phyloP scores from a whole-genome alignment of 2,329 filamentous ascomycete species.

The Sporothrix dimorphospora region DNA sequence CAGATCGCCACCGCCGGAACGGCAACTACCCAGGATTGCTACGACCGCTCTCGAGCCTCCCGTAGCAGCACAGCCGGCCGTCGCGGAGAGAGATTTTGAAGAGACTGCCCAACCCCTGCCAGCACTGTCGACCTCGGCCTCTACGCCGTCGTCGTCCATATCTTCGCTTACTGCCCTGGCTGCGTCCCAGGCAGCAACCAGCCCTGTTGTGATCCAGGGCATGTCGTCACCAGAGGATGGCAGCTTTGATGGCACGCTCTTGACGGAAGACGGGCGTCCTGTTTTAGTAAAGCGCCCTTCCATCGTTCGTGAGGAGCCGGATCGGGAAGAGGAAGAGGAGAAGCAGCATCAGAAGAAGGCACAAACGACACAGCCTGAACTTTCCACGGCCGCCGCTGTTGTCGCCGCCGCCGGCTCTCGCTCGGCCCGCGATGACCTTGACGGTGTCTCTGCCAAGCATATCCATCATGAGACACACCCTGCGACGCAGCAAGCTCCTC shows the following conservation, averaged over 20 bases:
- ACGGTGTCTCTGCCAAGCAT: conserved; percentile 44
- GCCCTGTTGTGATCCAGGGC: conserved; percentile 17
- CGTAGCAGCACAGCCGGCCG: not conserved
- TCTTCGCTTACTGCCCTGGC: conserved; percentile 26
- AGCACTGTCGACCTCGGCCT: conserved; percentile 26
- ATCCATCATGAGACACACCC: conserved; percentile 32
- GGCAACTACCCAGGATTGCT: not conserved
- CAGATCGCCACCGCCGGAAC: conserved; percentile 5
- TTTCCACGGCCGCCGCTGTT: not conserved
- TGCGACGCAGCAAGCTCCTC: not conserved
- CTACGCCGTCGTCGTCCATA: conserved; percentile 28
- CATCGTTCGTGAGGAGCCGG: conserved; percentile 48
- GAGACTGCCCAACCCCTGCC: conserved; percentile 22
- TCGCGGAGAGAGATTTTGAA: not conserved
- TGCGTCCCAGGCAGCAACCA: not conserved
- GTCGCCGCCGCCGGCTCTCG: conserved; percentile 30
- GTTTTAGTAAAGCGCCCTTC: conserved; percentile 38
- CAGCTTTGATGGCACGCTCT: not conserved
- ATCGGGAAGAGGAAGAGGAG: conserved; percentile 36
- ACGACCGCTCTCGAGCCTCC: not conserved
- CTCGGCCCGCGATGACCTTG: conserved; percentile 39
- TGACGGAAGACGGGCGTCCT: conserved; percentile 15
- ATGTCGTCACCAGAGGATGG: not conserved
- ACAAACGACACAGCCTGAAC: not conserved
- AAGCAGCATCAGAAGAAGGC: conserved; percentile 28